Percentiles rank a stretch among this genome's conserved stretches.
Conservation (phyloP, 1,139 yeast genomes). For the Saccharomyces hybrid region DNA sequence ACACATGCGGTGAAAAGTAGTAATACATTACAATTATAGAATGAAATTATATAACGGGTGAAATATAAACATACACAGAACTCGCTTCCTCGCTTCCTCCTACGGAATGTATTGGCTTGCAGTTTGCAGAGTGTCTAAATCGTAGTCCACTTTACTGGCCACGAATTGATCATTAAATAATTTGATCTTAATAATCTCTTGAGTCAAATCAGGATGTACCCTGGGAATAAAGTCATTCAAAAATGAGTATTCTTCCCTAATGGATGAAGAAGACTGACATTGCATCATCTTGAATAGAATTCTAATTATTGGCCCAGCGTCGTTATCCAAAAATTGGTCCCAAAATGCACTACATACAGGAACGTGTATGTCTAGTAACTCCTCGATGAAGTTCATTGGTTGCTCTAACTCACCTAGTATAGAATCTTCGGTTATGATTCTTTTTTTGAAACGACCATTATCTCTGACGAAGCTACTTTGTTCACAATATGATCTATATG, state of each 20-base stretch:
- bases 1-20: not conserved
- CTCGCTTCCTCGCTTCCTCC: not conserved
- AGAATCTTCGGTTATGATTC: not conserved
- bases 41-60: not conserved
- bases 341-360: conserved; percentile 19
- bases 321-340: conserved; percentile 13
- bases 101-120: conserved; percentile 12
- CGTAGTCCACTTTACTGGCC: conserved; percentile 18
- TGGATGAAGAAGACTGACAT: conserved; percentile 14
- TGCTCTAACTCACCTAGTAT: not conserved
- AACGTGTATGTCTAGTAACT: conserved; percentile 16
- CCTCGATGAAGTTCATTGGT: conserved; percentile 11
- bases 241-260: conserved; percentile 11
- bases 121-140: conserved; percentile 16
- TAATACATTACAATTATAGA: not conserved
- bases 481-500: conserved; percentile 15
- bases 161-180: conserved; percentile 15
- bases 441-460: conserved; percentile 9
- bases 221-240: conserved; percentile 12
- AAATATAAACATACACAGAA: not conserved
- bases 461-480: conserved; percentile 10
- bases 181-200: conserved; percentile 14
- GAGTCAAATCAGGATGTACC: conserved; percentile 13
- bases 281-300: conserved; percentile 12
- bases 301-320: conserved; percentile 11